These are phyloP conservation scores for Neurospora sp. DNA, from an alignment of 495 filamentous ascomycete species.

Conservation along the genomic window DNA sequence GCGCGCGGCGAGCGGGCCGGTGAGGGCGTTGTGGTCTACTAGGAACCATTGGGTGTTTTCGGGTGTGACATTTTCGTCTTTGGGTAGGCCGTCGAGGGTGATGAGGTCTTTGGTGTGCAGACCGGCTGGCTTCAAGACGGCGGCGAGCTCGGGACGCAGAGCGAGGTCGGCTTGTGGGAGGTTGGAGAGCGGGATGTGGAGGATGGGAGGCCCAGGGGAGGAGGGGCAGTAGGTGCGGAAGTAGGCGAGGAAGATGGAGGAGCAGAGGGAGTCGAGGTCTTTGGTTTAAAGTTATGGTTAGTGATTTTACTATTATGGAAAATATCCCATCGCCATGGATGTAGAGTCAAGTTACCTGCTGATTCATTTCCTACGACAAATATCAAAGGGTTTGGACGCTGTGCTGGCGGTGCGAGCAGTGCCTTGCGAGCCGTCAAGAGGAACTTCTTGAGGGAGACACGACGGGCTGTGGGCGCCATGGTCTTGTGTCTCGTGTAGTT, in stretches of 20 bases:
- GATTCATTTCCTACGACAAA: constrained; percentile 70
- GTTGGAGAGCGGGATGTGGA: constrained; percentile 77
- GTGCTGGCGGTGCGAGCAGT: constrained; percentile 23
- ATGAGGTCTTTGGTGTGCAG: constrained; percentile 36
- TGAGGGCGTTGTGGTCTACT: constrained; percentile 83
- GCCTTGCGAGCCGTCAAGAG: constrained; percentile 30
- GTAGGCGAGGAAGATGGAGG: constrained; percentile 77
- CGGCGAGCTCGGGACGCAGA: constrained; percentile 72
- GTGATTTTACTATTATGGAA: background rate
- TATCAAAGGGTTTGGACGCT: constrained; percentile 33
- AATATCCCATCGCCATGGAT: too few species aligned
- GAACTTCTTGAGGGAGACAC: constrained; percentile 25
- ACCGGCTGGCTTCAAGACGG: constrained; percentile 36
- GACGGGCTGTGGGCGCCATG: background rate
- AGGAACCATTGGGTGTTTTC: constrained; percentile 50
- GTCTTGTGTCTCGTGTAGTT: background rate
- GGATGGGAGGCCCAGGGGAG: constrained; percentile 23
- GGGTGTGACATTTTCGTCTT: background rate
- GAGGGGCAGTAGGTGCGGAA: constrained; percentile 42
- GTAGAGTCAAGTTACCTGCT: constrained; percentile 37
- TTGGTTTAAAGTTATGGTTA: background rate
- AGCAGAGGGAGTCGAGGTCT: constrained; percentile 91
- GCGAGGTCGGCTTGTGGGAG: constrained; percentile 57
- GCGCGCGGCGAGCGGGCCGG: constrained; percentile 39
- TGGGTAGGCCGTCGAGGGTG: constrained; percentile 38